Base-by-base conservation (phyloP, 495 filamentous ascomycete species). In the Chaetomidium leptoderma region DNA sequence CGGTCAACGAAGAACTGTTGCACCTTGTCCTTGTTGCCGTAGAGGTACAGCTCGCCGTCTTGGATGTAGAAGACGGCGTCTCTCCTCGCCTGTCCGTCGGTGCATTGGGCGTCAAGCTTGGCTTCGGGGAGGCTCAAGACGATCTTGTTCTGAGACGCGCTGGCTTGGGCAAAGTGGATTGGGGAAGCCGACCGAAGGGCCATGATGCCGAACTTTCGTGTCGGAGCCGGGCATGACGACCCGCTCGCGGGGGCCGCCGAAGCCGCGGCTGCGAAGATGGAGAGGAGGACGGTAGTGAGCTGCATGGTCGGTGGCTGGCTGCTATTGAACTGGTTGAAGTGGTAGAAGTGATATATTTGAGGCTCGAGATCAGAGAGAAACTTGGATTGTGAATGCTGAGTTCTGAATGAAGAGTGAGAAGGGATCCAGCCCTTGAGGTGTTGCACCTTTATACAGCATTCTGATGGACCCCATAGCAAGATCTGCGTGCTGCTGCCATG, bases 1-100 rank as follows among this genome's bases (percentile, higher is more conserved):
- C 76, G 76, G 58, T 83, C 80, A 36, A 75, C 77, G 51, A 66
- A 78, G 55, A 81, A 60, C 65, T 77, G 67, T 66, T 81, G 78
- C n/a, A 71, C 62, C 42, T 68, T 67, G 21, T 66, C 70, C 27
- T 69, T 67, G 11, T 39, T 30, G 44, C 71, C 65, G 60, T 76
- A 80, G 42, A 83, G 76, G 61, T 62, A 75, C 29, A 83, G 72
- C 35, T 68, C 70, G 26, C 70, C 74, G 50, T 81, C 68, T 21
- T 73, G 52, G 43, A 81, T 69, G 65, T 72, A 76, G 67, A 83
- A 79, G 23, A 73, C 80, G 36, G 80, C 78, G 26, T 71, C 65
- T 37, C 63, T 60, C 17, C 70, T 54, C n/a, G 66, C 50, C 19
- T 70, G 65, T 27, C 68, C 72, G 27, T 71, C 57, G 61, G 44